These are phyloP conservation scores for Globisporangium orthogonon DNA, from an alignment of 352 stramenopile genomes.

Conservation along the genomic window DNA sequence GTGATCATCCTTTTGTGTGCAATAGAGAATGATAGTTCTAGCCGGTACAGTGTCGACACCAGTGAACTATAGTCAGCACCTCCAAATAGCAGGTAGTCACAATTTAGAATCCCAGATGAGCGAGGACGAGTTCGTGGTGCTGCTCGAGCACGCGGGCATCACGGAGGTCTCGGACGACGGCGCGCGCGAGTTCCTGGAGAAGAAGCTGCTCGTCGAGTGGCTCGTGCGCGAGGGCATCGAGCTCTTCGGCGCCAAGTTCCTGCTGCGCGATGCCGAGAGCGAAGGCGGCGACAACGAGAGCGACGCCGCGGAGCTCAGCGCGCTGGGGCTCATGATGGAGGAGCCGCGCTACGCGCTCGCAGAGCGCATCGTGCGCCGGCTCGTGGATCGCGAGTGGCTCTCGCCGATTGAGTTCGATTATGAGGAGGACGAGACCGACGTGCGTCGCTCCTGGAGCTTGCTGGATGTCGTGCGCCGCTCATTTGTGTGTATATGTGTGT, in stretches of 20 bases:
- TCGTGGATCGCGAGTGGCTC: slow-evolving; percentile 61
- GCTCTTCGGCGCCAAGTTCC: slow-evolving; percentile 40
- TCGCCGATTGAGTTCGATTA: slow-evolving; percentile 44
- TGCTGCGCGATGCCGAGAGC: slow-evolving; percentile 4
- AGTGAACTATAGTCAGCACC: background rate
- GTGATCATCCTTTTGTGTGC: no score
- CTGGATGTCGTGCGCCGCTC: background rate
- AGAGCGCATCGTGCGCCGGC: slow-evolving; percentile 34
- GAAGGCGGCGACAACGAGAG: slow-evolving; percentile 10
- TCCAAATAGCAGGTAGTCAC: no score
- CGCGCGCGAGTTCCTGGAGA: slow-evolving; percentile 66
- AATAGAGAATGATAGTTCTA: no score
- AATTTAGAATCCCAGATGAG: slow-evolving; percentile 27
- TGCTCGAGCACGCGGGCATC: slow-evolving; percentile 73
- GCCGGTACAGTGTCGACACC: background rate
- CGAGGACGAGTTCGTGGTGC: slow-evolving; percentile 84
- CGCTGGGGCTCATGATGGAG: slow-evolving; percentile 10
- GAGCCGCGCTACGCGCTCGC: slow-evolving; percentile 33
- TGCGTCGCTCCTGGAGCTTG: slow-evolving; percentile 1
- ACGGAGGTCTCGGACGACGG: slow-evolving; percentile 65
- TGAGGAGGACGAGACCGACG: slow-evolving; percentile 36
- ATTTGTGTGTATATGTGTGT: background rate
- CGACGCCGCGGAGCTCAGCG: slow-evolving; percentile 14
- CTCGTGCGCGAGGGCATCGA: slow-evolving; percentile 62
- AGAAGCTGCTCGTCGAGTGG: slow-evolving; percentile 57